Evolutionary conservation across 768 basidiomycete species (phyloP).

Genomic region (Terana coerulea): DNA sequence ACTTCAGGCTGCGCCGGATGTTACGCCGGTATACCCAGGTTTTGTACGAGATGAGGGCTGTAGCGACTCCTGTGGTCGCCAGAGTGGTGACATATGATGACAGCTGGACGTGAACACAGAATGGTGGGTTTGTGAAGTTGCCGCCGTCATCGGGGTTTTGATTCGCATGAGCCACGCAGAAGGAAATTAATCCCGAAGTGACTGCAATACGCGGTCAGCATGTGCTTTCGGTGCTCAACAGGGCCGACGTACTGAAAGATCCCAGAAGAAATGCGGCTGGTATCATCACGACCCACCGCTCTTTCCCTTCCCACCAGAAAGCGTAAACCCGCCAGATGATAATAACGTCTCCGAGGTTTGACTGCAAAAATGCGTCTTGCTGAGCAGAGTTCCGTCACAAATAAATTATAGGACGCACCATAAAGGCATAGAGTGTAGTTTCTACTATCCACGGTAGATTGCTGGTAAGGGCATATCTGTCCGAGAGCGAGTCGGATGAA

Average conservation of each 20-base stretch:
- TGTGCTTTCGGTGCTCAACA: neutral
- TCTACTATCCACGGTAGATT: constrained; percentile 10
- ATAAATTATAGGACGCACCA: constrained; percentile 10
- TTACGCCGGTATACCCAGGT: constrained; percentile 11
- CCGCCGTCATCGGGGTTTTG: constrained; percentile 12
- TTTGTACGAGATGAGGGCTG: constrained; percentile 17
- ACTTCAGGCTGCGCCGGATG: neutral
- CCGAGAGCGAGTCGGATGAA: constrained; percentile 4
- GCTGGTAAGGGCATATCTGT: neutral
- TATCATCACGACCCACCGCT: constrained; percentile 15
- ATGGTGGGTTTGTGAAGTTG: constrained; percentile 16
- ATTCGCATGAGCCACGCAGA: constrained; percentile 15
- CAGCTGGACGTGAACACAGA: constrained; percentile 20
- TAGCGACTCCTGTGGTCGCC: constrained; percentile 18
- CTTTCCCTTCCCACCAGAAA: constrained; percentile 12
- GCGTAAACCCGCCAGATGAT: constrained; percentile 20
- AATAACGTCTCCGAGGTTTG: constrained; percentile 22
- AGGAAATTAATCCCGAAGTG: constrained; percentile 16
- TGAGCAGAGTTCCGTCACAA: too few species aligned
- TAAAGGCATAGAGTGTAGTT: constrained; percentile 17
- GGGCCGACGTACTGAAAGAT: constrained; percentile 12
- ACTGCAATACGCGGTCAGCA: constrained; percentile 13
- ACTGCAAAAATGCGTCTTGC: constrained; percentile 6
- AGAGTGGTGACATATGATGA: constrained; percentile 19
- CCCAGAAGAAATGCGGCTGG: constrained; percentile 15